Conservation (phyloP, 805 yeast genomes). For the Suhomyces prunicola region DNA sequence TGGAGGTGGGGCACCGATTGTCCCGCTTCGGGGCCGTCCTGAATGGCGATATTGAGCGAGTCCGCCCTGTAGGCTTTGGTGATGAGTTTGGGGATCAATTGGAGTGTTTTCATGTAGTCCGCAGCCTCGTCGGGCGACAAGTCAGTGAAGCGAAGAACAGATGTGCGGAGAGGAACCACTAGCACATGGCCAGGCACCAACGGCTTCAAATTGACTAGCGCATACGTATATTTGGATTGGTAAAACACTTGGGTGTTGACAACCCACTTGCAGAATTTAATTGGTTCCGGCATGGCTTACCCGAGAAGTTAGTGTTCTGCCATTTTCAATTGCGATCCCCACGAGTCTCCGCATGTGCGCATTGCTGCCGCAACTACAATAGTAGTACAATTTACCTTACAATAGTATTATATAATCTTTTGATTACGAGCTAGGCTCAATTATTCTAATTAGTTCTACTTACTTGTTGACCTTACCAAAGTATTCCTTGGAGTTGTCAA, state of each 20-base stretch:
- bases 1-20: slow-evolving; percentile 96
- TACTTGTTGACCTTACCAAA: slow-evolving; percentile 62
- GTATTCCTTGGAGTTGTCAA: slow-evolving; percentile 84
- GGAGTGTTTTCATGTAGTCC: slow-evolving; percentile 79
- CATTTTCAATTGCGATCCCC: background rate
- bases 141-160: slow-evolving; percentile 63
- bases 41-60: slow-evolving; percentile 84
- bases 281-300: slow-evolving; percentile 8
- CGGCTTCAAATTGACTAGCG: slow-evolving; percentile 88
- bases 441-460: background rate
- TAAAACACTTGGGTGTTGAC: slow-evolving; percentile 60
- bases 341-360: background rate
- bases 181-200: slow-evolving; percentile 89
- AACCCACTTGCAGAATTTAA: slow-evolving; percentile 50
- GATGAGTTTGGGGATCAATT: slow-evolving; percentile 65
- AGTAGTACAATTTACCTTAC: background rate
- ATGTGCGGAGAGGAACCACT: slow-evolving; percentile 72
- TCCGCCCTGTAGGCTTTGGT: slow-evolving; percentile 71
- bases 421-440: too few species aligned
- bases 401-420: too few species aligned
- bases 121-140: slow-evolving; percentile 65
- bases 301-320: background rate
- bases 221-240: slow-evolving; percentile 66
- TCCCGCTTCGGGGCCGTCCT: slow-evolving; percentile 95
- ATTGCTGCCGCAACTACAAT: background rate